These are phyloP conservation scores for Colletotrichum nymphaeae DNA, from an alignment of 2,329 filamentous ascomycete species.

Conservation along the genomic window DNA sequence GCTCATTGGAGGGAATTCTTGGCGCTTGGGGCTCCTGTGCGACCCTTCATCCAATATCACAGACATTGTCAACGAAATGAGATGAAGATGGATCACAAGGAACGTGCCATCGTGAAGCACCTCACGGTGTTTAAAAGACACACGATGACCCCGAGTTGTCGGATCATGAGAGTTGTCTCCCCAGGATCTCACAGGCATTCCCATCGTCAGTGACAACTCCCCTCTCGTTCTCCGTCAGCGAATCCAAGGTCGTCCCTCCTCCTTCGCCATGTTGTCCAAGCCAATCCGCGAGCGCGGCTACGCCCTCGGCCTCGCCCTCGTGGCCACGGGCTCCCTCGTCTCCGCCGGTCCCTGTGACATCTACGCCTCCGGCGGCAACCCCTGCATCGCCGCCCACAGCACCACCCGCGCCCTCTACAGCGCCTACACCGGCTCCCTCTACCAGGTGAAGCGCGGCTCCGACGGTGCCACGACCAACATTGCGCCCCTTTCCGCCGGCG, in stretches of 20 bases:
- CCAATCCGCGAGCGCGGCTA: not conserved
- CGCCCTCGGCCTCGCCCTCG: slow-evolving; percentile 44
- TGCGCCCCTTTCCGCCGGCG: slow-evolving; percentile 64
- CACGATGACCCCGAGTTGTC: not conserved
- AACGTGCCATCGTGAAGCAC: not conserved
- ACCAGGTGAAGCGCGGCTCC: slow-evolving; percentile 69
- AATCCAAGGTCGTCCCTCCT: not conserved
- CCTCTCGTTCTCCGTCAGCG: not conserved
- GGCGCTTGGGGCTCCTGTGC: not conserved
- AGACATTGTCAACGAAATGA: not conserved
- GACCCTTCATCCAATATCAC: not conserved
- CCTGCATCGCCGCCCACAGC: slow-evolving; percentile 73
- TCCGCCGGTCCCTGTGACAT: slow-evolving; percentile 71
- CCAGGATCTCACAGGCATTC: not conserved
- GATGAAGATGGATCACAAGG: not conserved
- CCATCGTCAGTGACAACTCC: too few species aligned
- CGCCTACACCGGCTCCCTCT: slow-evolving; percentile 63
- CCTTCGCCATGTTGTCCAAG: slow-evolving; percentile 11
- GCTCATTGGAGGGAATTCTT: slow-evolving; percentile 17
- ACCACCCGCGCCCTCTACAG: slow-evolving; percentile 73
- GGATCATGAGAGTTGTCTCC: not conserved
- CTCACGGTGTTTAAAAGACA: not conserved
- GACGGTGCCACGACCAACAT: slow-evolving; percentile 60
- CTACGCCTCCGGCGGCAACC: slow-evolving; percentile 67
- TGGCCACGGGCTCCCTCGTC: slow-evolving; percentile 52